Percentiles rank a stretch among this genome's conserved stretches.
Conservation (phyloP, 2,329 filamentous ascomycete genomes). For the Xylariaceae sp. region DNA sequence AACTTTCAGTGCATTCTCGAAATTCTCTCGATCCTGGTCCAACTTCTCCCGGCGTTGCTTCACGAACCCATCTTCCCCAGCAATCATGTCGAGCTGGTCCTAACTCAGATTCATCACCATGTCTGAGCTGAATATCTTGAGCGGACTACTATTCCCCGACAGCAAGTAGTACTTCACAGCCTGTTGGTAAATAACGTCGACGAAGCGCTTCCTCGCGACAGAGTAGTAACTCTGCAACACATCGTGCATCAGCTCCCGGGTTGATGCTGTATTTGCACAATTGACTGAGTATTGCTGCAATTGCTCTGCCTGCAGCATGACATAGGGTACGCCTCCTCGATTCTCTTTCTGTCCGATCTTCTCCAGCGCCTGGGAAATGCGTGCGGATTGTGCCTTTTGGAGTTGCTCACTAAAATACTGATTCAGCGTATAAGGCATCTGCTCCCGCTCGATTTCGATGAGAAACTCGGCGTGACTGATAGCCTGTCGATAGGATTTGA, state of each 20-base stretch:
- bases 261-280: constrained; percentile 29
- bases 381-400: constrained; percentile 24
- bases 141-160: constrained; percentile 40
- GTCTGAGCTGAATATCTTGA: constrained; percentile 43
- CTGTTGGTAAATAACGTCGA: constrained; percentile 50
- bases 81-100: constrained; percentile 44
- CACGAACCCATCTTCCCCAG: constrained; percentile 42
- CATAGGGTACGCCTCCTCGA: constrained; percentile 20
- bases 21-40: constrained; percentile 37
- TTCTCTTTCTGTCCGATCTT: constrained; percentile 15
- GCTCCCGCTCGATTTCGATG: constrained; percentile 46
- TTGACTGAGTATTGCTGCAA: constrained; percentile 19
- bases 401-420: constrained; percentile 45
- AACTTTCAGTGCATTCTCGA: constrained; percentile 29
- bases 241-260: constrained; percentile 46
- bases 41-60: constrained; percentile 35
- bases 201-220: constrained; percentile 48
- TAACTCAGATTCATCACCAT: constrained; percentile 41
- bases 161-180: constrained; percentile 45
- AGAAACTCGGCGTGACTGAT: constrained; percentile 45
- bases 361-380: constrained; percentile 20
- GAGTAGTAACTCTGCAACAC: constrained; percentile 52
- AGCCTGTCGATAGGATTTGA: constrained; percentile 42
- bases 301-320: constrained; percentile 17
- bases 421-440: constrained; percentile 46